Evolutionary conservation across 2,329 filamentous ascomycete species (phyloP), one percentile per base, ranked within the genome.

Genomic region (Talaromyces sp.): DNA sequence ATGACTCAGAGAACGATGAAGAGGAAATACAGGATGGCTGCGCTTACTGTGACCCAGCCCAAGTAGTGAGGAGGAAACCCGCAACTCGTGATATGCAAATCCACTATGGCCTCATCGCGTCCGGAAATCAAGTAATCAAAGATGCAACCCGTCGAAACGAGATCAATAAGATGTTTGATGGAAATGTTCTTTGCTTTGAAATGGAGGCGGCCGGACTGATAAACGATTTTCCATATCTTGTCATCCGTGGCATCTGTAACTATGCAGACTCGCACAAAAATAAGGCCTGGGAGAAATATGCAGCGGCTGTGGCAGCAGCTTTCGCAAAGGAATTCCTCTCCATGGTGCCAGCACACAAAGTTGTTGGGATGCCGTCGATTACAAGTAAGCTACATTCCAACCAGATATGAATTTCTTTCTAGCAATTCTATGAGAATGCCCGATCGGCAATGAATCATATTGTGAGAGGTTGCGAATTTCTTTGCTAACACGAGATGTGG

Each of bases 191-290:
- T 11, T 62, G 56, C 35, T 60, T 64, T 38, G 60, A 64, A 19
- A 64, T 62, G 60, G 62, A 62, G 35, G 62, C 60, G 6, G 56
- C 62, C 7, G 46, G 62, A 8, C 19, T 64, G 32, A 62, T 59
- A 43, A 57, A 62, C 19, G 29, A 46, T n/a, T 63, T 58, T 13
- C 57, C 62, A 1, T 65, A 55, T 50, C 26, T 65, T 13, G 56
- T 62, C 21, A 60, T 65, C 19, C 35, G 62, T 13, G 63, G 62
- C 3, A 64, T 65, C 19, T 65, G 63, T 41, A 43, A 64, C 38
- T 65, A 65, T 21, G 55, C 60, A 3, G 63, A 65, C 35, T 59
- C 60, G 1, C 62, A 64, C 46, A 65, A 65, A 38, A 64, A 60
- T 29, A 55, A 65, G 6, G 24, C 26, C 21, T 65, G 64, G 64